These are phyloP conservation scores for Fusarium sp. DNA, from an alignment of 2,329 filamentous ascomycete genomes.

Conservation along the genomic window DNA sequence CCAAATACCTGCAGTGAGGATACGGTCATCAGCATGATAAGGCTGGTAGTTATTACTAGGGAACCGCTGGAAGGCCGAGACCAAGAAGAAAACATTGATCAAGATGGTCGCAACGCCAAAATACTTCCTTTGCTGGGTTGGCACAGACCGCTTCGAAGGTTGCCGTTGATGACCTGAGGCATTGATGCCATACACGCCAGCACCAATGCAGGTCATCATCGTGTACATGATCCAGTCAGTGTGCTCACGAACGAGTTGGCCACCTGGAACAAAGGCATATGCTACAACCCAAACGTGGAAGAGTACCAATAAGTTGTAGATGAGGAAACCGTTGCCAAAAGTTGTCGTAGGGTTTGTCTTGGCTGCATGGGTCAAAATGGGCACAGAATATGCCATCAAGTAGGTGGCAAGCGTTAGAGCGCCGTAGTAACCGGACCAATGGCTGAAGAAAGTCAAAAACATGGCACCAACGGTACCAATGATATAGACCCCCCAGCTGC, in stretches of 20 bases:
- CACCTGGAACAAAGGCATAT: constrained; percentile 96
- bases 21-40: constrained; percentile 86
- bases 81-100: constrained; percentile 82
- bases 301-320: constrained; percentile 95
- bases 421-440: constrained; percentile 93
- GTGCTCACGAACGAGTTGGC: constrained; percentile 89
- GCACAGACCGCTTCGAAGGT: constrained; percentile 41
- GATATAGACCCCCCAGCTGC: constrained; percentile 83
- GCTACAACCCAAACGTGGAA: constrained; percentile 99
- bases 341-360: constrained; percentile 80
- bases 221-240: constrained; percentile 95
- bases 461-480: constrained; percentile 82
- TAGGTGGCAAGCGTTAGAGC: constrained; percentile 80
- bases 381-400: constrained; percentile 80
- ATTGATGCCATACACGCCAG: constrained; percentile 81
- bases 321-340: constrained; percentile 87
- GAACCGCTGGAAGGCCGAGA: constrained; percentile 88
- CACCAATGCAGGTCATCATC: constrained; percentile 85
- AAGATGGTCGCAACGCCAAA: constrained; percentile 69
- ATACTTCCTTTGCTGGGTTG: constrained; percentile 61
- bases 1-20: constrained; percentile 96
- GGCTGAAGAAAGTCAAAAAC: constrained; percentile 76
- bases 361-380: constrained; percentile 79
- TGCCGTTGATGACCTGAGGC: constrained; percentile 57
- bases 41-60: constrained; percentile 91